Percentiles rank a stretch among this genome's conserved stretches.
Evolutionary conservation across 148 eudicot genomes (phyloP).

Genomic region (Persicaria maculosa): DNA sequence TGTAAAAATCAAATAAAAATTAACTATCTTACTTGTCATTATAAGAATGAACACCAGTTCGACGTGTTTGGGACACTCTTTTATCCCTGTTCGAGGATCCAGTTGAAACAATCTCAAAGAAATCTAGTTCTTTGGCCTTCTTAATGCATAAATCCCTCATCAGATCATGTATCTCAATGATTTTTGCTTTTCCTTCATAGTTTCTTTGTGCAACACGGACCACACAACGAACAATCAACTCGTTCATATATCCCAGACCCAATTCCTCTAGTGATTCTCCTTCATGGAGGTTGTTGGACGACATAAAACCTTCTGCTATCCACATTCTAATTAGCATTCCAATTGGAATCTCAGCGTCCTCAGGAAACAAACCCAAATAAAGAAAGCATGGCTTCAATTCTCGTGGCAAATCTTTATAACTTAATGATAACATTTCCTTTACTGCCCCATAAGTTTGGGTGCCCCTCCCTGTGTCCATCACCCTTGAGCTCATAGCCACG

Average conservation of each 20-base stretch:
- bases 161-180: conserved; percentile 12
- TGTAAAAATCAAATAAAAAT: no score
- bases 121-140: conserved; percentile 17
- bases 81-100: not conserved
- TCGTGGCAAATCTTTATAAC: conserved; percentile 21
- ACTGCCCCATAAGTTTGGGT: conserved; percentile 5
- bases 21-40: not conserved
- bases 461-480: conserved; percentile 1
- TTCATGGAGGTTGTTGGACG: not conserved
- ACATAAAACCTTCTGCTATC: conserved; percentile 25
- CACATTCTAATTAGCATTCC: conserved; percentile 16
- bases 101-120: not conserved
- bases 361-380: conserved; percentile 22
- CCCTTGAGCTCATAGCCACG: conserved; percentile 10
- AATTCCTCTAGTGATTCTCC: conserved; percentile 17
- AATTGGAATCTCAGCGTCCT: conserved; percentile 15
- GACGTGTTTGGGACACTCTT: not conserved
- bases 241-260: conserved; percentile 8
- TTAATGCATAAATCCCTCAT: conserved; percentile 19
- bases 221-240: conserved; percentile 19
- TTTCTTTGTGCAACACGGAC: not conserved
- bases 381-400: conserved; percentile 22
- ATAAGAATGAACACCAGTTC: not conserved
- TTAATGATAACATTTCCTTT: conserved; percentile 16
- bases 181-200: conserved; percentile 12